A percentile compares a stretch with the other conserved stretches of the same genome.
Conservation (phyloP, 2,329 filamentous ascomycete species). For the Stemphylium beticola region DNA sequence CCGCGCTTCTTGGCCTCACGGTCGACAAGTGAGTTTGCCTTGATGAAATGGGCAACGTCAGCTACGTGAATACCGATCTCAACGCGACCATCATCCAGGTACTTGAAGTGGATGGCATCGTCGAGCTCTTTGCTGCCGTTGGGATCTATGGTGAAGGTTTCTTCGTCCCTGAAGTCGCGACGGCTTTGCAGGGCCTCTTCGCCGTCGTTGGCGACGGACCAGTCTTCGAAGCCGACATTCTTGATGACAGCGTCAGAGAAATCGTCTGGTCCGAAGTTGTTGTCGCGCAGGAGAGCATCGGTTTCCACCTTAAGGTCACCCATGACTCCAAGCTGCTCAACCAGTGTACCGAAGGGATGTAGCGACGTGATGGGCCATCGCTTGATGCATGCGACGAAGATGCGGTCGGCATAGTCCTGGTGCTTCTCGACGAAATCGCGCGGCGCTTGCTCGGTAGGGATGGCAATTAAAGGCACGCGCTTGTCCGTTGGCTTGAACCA, state of each 20-base stretch:
- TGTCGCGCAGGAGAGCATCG: conserved; percentile 93
- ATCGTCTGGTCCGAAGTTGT: conserved; percentile 97
- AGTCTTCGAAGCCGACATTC: conserved; percentile 90
- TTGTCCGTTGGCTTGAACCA: conserved; percentile 99
- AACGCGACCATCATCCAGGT: conserved; percentile 79
- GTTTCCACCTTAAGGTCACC: conserved; percentile 97
- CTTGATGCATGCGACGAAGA: conserved; percentile 99
- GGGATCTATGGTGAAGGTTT: conserved; percentile 89
- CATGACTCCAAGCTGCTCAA: conserved; percentile 97
- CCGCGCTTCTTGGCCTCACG: conserved; percentile 98
- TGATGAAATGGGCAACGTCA: conserved; percentile 96
- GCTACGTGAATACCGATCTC: conserved; percentile 96
- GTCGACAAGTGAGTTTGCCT: conserved; percentile 92
- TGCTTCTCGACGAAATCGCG: conserved; percentile 99
- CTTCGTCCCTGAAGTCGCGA: conserved; percentile 88
- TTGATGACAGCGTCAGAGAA: conserved; percentile 96
- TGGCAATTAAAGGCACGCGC: conserved; percentile 95
- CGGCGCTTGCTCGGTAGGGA: conserved; percentile 96
- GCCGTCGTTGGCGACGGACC: conserved; percentile 84
- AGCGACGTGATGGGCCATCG: conserved; percentile 99
- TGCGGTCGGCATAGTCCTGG: conserved; percentile 94
- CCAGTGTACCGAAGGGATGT: conserved; percentile 95
- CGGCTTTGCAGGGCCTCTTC: conserved; percentile 75
- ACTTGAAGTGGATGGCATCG: conserved; percentile 91
- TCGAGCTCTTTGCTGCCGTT: conserved; percentile 87